A percentile compares a stretch with the other conserved stretches of the same genome.
phyloP scores from a whole-genome alignment of 805 yeast species.

The Nakazawaea ernobii region DNA sequence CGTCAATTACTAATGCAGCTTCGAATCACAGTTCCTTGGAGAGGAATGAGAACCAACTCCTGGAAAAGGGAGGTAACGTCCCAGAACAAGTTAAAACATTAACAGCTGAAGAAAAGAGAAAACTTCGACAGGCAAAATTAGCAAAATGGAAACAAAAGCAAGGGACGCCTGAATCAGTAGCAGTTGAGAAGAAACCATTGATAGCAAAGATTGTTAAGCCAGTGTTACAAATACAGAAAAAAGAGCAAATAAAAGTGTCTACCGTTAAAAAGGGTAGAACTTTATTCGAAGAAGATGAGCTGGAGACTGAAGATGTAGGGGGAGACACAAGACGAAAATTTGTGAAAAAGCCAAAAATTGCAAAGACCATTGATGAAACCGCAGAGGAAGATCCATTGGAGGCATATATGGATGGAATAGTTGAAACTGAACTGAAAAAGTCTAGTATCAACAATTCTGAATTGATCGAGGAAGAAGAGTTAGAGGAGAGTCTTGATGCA shows the following conservation, averaged over 20 bases:
- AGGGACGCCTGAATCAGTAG: conserved; percentile 16
- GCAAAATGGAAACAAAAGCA: conserved; percentile 59
- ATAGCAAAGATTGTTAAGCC: conserved; percentile 14
- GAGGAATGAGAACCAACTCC: neutral
- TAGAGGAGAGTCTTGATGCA: conserved; percentile 25
- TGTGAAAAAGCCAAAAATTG: conserved; percentile 12
- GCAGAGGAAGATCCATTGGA: conserved; percentile 41
- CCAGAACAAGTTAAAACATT: neutral
- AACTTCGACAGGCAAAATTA: conserved; percentile 44
- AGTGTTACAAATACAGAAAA: neutral
- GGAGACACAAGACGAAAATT: conserved; percentile 9
- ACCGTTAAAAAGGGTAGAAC: neutral
- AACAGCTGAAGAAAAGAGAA: conserved; percentile 28
- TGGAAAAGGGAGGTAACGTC: neutral
- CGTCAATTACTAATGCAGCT: conserved; percentile 3
- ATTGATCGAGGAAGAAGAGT: conserved; percentile 10
- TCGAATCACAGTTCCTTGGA: neutral
- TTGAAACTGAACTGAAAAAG: conserved; percentile 11
- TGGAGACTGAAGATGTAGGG: neutral
- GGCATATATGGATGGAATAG: conserved; percentile 31
- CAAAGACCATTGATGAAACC: conserved; percentile 12
- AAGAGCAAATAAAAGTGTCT: neutral
- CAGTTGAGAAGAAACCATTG: conserved; percentile 12
- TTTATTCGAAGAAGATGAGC: conserved; percentile 1
- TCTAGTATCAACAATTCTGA: neutral